These are phyloP conservation scores for Auriscalpium orientale DNA, from an alignment of 768 basidiomycete species.

Conservation along the genomic window DNA sequence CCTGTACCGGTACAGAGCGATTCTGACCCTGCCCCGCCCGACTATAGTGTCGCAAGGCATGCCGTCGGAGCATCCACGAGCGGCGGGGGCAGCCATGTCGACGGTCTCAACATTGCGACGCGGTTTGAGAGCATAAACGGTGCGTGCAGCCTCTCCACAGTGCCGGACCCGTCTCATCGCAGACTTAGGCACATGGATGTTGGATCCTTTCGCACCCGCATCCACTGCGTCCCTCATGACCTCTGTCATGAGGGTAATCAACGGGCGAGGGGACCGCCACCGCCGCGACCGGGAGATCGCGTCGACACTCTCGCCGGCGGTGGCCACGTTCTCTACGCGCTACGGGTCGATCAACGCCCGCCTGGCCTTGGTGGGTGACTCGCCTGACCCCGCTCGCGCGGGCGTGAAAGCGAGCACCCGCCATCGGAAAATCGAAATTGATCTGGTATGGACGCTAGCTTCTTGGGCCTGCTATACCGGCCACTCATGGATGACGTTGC, in stretches of 20 bases:
- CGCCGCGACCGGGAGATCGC: not conserved
- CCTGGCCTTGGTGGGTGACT: conserved; percentile 5
- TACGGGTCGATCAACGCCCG: conserved; percentile 3
- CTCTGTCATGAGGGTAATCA: not conserved
- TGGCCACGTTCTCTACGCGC: conserved; percentile 4
- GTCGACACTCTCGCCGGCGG: not conserved
- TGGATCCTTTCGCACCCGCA: conserved; percentile 6
- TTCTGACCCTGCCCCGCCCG: no score
- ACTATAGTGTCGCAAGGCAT: no score
- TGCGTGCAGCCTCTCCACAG: not conserved
- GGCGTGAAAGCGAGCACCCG: conserved; percentile 6
- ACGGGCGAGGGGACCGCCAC: not conserved
- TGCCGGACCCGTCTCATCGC: not conserved
- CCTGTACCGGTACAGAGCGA: no score
- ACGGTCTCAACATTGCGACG: conserved; percentile 4
- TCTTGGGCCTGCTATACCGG: not conserved
- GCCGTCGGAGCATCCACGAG: not conserved
- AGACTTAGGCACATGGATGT: conserved; percentile 7
- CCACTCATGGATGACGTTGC: not conserved
- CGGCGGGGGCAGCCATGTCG: not conserved
- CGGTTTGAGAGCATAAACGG: conserved; percentile 1
- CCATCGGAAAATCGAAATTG: conserved; percentile 3
- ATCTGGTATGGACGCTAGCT: conserved; percentile 2
- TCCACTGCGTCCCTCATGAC: not conserved
- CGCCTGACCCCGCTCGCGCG: not conserved